Conservation (phyloP, 2,329 filamentous ascomycete genomes). For the Nemania sp. region DNA sequence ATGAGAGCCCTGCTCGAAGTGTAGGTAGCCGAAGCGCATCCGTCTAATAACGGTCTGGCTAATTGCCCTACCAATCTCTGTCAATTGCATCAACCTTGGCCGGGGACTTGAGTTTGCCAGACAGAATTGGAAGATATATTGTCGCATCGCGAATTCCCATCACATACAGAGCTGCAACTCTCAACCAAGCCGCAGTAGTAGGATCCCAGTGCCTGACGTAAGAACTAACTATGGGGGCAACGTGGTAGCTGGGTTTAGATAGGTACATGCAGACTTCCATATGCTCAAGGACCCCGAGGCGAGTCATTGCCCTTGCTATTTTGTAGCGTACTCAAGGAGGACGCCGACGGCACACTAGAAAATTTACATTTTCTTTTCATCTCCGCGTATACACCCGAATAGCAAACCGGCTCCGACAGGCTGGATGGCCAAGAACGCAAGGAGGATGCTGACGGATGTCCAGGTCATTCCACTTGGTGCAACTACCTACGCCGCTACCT, state of each 20-base stretch:
- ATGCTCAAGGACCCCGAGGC: constrained; percentile 1
- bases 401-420: constrained; percentile 14
- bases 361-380: no score
- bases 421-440: neutral
- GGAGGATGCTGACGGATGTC: constrained; percentile 2
- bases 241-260: constrained; percentile 18
- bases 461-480: constrained; percentile 6
- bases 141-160: neutral
- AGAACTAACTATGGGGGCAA: constrained; percentile 20
- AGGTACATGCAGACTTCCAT: constrained; percentile 15
- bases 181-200: neutral
- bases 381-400: neutral
- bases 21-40: no score
- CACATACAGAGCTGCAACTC: neutral
- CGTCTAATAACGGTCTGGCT: no score
- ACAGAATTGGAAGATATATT: no score
- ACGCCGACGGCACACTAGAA: no score
- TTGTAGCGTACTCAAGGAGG: no score
- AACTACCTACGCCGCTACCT: no score
- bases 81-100: no score
- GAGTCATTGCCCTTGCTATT: constrained; percentile 2
- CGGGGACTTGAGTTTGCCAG: no score
- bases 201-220: constrained; percentile 16
- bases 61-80: no score
- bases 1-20: no score